phyloP scores from a whole-genome alignment of 2,329 filamentous ascomycete genomes.

The Dothidotthia symphoricarpi region DNA sequence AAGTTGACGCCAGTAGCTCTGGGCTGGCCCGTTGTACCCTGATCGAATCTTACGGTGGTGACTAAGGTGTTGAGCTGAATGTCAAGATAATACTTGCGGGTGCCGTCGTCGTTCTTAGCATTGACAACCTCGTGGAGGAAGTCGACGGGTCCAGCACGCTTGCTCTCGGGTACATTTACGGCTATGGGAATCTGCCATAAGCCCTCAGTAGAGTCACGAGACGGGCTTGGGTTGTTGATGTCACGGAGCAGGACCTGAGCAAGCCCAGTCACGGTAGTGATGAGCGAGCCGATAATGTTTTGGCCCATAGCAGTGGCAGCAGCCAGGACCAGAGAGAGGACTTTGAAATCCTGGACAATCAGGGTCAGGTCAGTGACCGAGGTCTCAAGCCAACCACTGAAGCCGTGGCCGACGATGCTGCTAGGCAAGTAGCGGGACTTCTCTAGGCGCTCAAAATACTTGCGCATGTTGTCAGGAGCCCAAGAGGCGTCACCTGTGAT shows the following conservation, averaged over 20 bases:
- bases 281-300: conserved; percentile 29
- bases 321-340: conserved; percentile 52
- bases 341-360: conserved; percentile 52
- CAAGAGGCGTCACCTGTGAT: conserved; percentile 60
- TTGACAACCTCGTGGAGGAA: conserved; percentile 52
- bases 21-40: conserved; percentile 50
- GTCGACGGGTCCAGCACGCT: conserved; percentile 56
- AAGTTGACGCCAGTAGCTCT: conserved; percentile 48
- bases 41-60: conserved; percentile 64
- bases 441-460: conserved; percentile 56
- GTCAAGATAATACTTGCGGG: conserved; percentile 55
- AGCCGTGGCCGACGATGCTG: conserved; percentile 53
- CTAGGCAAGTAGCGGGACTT: conserved; percentile 52
- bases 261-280: conserved; percentile 47
- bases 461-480: conserved; percentile 60
- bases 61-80: conserved; percentile 61
- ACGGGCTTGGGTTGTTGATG: conserved; percentile 48
- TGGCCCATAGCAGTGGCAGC: conserved; percentile 53
- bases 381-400: conserved; percentile 56
- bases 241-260: conserved; percentile 50
- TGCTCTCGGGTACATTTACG: conserved; percentile 41
- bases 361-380: conserved; percentile 52
- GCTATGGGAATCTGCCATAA: conserved; percentile 59
- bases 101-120: conserved; percentile 51
- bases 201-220: conserved; percentile 49